Conservation (phyloP, 768 basidiomycete genomes). For the Floccularia luteovirens region DNA sequence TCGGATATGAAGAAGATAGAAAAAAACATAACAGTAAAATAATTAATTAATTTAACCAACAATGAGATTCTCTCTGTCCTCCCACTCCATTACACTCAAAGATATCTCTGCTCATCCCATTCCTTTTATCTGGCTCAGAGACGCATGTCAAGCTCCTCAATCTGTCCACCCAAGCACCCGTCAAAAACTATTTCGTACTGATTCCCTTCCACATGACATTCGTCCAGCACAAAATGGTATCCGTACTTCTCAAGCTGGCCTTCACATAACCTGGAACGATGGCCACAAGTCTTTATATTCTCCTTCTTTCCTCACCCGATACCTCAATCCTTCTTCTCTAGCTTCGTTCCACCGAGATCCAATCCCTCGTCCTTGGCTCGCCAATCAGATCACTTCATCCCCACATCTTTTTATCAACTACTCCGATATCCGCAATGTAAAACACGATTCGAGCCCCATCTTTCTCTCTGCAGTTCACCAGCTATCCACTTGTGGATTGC, state of each 20-base stretch:
- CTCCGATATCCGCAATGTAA: constrained; percentile 20
- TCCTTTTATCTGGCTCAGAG: constrained; percentile 75
- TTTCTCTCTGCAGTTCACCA: constrained; percentile 22
- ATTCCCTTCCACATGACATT: constrained; percentile 51
- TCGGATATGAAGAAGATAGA: too few relatives aligned
- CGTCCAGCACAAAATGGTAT: constrained; percentile 39
- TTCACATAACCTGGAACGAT: constrained; percentile 42
- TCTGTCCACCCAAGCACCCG: constrained; percentile 74
- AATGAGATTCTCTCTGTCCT: too few relatives aligned
- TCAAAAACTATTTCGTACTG: constrained; percentile 71
- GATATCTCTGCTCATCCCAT: constrained; percentile 37
- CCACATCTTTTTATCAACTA: constrained; percentile 52
- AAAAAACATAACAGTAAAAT: too few relatives aligned
- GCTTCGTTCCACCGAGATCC: constrained; percentile 38
- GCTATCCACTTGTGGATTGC: constrained; percentile 61
- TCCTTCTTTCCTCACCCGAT: constrained; percentile 36
- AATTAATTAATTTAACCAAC: too few relatives aligned
- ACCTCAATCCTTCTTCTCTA: constrained; percentile 30
- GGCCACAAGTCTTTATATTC: constrained; percentile 54
- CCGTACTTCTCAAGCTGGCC: constrained; percentile 19
- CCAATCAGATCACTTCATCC: constrained; percentile 21
- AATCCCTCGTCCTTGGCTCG: constrained; percentile 35
- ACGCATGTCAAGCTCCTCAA: constrained; percentile 66
- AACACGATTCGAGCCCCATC: background rate
- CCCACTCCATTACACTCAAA: too few relatives aligned